These are phyloP conservation scores for Pestalotiopsis sp. DNA, from an alignment of 2,329 filamentous ascomycete genomes.

Conservation along the genomic window DNA sequence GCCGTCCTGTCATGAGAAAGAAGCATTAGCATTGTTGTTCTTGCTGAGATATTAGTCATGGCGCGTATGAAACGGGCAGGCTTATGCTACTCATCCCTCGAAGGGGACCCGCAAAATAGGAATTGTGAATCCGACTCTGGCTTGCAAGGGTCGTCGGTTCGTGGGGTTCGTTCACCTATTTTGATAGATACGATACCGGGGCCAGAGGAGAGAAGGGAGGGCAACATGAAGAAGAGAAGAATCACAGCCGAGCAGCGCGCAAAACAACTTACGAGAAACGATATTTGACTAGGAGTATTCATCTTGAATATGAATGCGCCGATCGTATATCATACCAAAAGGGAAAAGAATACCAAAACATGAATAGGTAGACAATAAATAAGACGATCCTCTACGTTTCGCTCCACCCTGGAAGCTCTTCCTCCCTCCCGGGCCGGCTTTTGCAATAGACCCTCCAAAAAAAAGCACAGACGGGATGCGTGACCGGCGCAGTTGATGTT, in stretches of 20 bases:
- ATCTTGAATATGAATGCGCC: slow-evolving; percentile 22
- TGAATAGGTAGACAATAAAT: not conserved
- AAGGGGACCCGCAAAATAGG: slow-evolving; percentile 5
- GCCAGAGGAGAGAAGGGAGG: not conserved
- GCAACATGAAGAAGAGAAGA: not conserved
- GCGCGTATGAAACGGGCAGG: not conserved
- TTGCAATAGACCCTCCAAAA: not conserved
- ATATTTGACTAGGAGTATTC: slow-evolving; percentile 34
- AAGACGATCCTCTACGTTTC: not conserved
- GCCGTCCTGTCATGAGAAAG: slow-evolving; percentile 65
- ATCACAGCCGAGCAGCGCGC: not conserved
- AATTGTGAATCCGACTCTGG: not conserved
- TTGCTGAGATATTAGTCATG: slow-evolving; percentile 18
- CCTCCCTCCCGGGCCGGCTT: not conserved
- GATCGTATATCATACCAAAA: not conserved
- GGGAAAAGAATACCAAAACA: not conserved
- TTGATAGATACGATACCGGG: not conserved
- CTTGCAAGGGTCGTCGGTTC: not conserved
- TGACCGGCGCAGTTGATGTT: not conserved
- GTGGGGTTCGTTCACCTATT: not conserved
- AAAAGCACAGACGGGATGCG: not conserved
- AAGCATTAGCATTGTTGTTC: slow-evolving; percentile 12
- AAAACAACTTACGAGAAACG: slow-evolving; percentile 33
- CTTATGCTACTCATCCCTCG: not conserved
- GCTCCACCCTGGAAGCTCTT: not conserved